These are phyloP conservation scores for Endotrypanum monterogeii DNA, from an alignment of 208 protist species.

Conservation along the genomic window DNA sequence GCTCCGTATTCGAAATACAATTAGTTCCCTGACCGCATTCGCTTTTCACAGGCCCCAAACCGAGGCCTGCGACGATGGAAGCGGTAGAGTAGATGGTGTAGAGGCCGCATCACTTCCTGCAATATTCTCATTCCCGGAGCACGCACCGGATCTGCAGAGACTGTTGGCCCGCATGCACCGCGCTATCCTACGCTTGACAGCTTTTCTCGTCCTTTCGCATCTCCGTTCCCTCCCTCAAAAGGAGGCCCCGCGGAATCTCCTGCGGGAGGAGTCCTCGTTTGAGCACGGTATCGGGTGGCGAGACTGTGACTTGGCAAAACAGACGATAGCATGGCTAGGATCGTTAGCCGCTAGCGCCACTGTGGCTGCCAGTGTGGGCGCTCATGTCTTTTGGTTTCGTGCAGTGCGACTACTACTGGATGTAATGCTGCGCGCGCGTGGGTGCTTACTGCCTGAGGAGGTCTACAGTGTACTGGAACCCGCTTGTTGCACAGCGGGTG, in stretches of 20 bases:
- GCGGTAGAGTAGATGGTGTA: neutral
- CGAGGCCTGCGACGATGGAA: neutral
- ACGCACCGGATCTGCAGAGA: conserved; percentile 15
- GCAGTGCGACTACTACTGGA: conserved; percentile 23
- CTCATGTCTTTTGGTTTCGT: conserved; percentile 12
- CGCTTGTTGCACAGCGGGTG: neutral
- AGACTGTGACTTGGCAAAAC: conserved; percentile 16
- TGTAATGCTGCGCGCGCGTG: conserved; percentile 14
- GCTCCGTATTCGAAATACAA: conserved; percentile 8
- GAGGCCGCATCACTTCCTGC: neutral
- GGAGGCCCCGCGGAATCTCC: conserved; percentile 11
- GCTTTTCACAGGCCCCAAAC: neutral
- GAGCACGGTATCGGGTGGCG: conserved; percentile 13
- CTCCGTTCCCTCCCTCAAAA: conserved; percentile 29
- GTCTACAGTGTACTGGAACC: conserved; percentile 17
- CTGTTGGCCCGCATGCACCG: conserved; percentile 26
- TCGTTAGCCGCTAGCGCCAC: conserved; percentile 8
- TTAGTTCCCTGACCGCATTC: neutral
- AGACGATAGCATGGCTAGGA: conserved; percentile 15
- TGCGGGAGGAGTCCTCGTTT: conserved; percentile 18
- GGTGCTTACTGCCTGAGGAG: conserved; percentile 20
- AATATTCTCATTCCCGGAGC: conserved; percentile 1
- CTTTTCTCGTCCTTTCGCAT: conserved; percentile 28
- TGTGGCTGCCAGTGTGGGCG: neutral
- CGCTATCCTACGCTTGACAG: conserved; percentile 31